Percentiles rank a stretch among this genome's conserved stretches.
phyloP scores from a whole-genome alignment of 2,329 filamentous ascomycete species.

The Diaporthe caulivora region DNA sequence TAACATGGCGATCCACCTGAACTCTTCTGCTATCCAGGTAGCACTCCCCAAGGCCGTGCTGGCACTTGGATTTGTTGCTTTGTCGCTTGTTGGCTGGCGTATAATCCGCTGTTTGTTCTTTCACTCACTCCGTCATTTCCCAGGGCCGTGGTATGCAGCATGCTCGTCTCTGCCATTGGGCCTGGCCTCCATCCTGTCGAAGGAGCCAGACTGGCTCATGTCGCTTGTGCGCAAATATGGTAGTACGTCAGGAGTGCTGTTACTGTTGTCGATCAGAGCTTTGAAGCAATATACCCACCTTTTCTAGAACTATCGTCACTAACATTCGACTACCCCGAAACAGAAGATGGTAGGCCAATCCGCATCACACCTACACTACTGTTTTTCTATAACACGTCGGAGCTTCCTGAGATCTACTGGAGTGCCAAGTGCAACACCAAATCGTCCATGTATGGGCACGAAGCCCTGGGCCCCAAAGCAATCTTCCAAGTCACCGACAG shows the following conservation, averaged over 20 bases:
- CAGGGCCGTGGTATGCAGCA: slow-evolving; percentile 44
- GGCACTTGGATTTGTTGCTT: background rate
- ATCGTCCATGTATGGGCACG: slow-evolving; percentile 49
- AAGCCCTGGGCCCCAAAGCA: slow-evolving; percentile 50
- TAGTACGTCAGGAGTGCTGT: slow-evolving; percentile 23
- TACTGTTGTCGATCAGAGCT: background rate
- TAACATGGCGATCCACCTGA: slow-evolving; percentile 6
- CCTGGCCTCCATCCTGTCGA: slow-evolving; percentile 40
- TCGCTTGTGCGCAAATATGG: slow-evolving; percentile 43
- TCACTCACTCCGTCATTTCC: slow-evolving; percentile 43
- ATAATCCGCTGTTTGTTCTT: slow-evolving; percentile 42
- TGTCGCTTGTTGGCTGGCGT: slow-evolving; percentile 6
- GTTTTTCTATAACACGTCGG: slow-evolving; percentile 50
- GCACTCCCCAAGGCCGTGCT: slow-evolving; percentile 15
- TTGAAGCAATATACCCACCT: background rate
- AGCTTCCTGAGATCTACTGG: slow-evolving; percentile 56
- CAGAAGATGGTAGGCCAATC: slow-evolving; percentile 45
- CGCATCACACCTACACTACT: slow-evolving; percentile 53
- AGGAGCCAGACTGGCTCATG: slow-evolving; percentile 44
- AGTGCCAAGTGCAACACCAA: slow-evolving; percentile 52
- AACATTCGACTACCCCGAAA: slow-evolving; percentile 39
- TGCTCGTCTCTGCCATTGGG: slow-evolving; percentile 42
- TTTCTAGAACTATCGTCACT: background rate
- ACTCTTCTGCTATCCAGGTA: slow-evolving; percentile 1
- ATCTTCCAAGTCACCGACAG: slow-evolving; percentile 48